phyloP scores from a whole-genome alignment of 805 yeast species.

The Kodamaea laetipori region DNA sequence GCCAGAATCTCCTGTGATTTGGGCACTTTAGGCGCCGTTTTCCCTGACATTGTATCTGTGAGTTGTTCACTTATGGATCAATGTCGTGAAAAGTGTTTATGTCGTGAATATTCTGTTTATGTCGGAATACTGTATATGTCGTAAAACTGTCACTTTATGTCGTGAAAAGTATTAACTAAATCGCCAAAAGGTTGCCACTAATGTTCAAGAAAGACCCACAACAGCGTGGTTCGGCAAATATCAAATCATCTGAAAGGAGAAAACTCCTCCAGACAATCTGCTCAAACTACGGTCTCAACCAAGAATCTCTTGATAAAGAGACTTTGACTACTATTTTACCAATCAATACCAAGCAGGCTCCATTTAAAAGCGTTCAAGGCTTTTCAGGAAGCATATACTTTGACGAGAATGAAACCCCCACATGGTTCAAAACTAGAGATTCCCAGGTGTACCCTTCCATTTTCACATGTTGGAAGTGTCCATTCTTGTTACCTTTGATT shows the following conservation, averaged over 20 bases:
- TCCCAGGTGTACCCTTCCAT: slow-evolving; percentile 66
- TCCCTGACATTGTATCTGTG: not conserved
- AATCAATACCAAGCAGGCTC: slow-evolving; percentile 58
- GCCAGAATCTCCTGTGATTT: slow-evolving; percentile 9
- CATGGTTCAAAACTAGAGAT: slow-evolving; percentile 69
- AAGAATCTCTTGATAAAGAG: slow-evolving; percentile 42
- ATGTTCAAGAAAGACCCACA: slow-evolving; percentile 35
- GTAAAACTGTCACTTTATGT: no score
- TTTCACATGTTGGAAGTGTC: slow-evolving; percentile 69
- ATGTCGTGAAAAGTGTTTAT: not conserved
- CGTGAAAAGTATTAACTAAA: not conserved
- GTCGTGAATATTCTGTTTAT: not conserved
- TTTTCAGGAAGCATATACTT: slow-evolving; percentile 65
- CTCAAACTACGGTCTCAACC: slow-evolving; percentile 41
- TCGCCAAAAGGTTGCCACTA: not conserved
- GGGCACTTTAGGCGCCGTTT: slow-evolving; percentile 6
- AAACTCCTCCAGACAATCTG: slow-evolving; percentile 49
- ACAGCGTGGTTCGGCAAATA: slow-evolving; percentile 73
- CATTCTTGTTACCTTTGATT: slow-evolving; percentile 65
- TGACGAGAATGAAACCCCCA: slow-evolving; percentile 63
- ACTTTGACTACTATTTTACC: slow-evolving; percentile 50
- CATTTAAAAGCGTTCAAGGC: slow-evolving; percentile 55
- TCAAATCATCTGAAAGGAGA: slow-evolving; percentile 81
- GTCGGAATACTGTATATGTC: not conserved
- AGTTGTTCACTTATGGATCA: slow-evolving; percentile 1